These are phyloP conservation scores for Alternaria arborescens DNA, from an alignment of 2,329 filamentous ascomycete genomes.

Conservation along the genomic window DNA sequence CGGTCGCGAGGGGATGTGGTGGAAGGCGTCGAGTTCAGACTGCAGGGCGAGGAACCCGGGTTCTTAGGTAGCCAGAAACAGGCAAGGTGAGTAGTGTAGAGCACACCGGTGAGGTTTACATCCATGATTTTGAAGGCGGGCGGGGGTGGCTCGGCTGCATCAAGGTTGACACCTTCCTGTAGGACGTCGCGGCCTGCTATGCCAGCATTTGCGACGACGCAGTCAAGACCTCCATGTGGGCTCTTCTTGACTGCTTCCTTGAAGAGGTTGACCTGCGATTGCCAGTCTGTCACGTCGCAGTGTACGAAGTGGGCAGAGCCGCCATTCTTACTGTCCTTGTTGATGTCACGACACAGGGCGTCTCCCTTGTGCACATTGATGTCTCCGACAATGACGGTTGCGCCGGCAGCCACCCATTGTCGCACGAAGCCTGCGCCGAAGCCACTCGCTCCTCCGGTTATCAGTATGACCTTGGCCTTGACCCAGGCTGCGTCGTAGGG, in stretches of 20 bases:
- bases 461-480: slow-evolving; percentile 48
- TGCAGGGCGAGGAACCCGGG: slow-evolving; percentile 53
- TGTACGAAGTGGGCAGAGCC: slow-evolving; percentile 64
- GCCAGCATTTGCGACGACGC: slow-evolving; percentile 73
- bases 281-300: slow-evolving; percentile 72
- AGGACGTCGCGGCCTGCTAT: slow-evolving; percentile 60
- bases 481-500: slow-evolving; percentile 50
- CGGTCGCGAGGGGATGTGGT: slow-evolving; percentile 57
- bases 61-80: slow-evolving; percentile 66
- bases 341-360: slow-evolving; percentile 63
- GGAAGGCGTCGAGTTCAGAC: slow-evolving; percentile 40
- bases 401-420: slow-evolving; percentile 53
- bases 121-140: slow-evolving; percentile 65
- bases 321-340: slow-evolving; percentile 51
- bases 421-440: slow-evolving; percentile 52
- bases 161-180: slow-evolving; percentile 58
- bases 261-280: slow-evolving; percentile 71
- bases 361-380: slow-evolving; percentile 65
- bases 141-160: slow-evolving; percentile 56
- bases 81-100: slow-evolving; percentile 72
- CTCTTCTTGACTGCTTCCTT: slow-evolving; percentile 64
- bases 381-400: slow-evolving; percentile 71
- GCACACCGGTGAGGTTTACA: slow-evolving; percentile 70
- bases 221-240: slow-evolving; percentile 65
- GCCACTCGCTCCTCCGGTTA: slow-evolving; percentile 52